Evolutionary conservation across 2,329 filamentous ascomycete genomes (phyloP).

Genomic region (Sporothrix luriei): DNA sequence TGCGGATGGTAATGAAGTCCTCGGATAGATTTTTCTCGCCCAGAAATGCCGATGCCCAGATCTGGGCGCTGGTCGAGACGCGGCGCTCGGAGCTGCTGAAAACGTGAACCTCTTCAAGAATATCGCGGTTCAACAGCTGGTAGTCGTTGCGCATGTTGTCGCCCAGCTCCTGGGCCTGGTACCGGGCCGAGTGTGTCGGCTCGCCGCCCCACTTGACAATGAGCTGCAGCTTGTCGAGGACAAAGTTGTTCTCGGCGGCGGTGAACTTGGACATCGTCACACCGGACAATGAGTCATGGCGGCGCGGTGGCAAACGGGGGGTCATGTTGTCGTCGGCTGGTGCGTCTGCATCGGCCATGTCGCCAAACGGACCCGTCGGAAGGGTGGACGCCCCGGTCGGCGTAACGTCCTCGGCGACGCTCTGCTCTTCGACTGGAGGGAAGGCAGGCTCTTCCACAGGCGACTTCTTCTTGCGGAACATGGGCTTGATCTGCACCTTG

Average conservation of each 20-base stretch:
- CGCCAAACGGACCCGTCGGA: constrained; percentile 9
- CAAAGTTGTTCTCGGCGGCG: constrained; percentile 86
- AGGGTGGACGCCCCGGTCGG: constrained; percentile 18
- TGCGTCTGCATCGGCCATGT: constrained; percentile 35
- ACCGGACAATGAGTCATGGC: constrained; percentile 84
- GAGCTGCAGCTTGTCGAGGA: constrained; percentile 92
- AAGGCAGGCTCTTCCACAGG: constrained; percentile 56
- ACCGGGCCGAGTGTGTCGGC: constrained; percentile 93
- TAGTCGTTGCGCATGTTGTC: constrained; percentile 96
- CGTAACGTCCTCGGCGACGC: constrained; percentile 37
- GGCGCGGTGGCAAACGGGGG: constrained; percentile 55
- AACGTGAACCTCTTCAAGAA: constrained; percentile 88
- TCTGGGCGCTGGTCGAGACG: constrained; percentile 94
- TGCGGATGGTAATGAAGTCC: constrained; percentile 86
- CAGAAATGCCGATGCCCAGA: constrained; percentile 88
- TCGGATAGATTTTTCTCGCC: constrained; percentile 81
- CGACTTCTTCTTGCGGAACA: constrained; percentile 88
- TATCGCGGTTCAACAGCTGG: constrained; percentile 86
- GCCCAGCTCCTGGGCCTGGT: constrained; percentile 92
- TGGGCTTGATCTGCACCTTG: constrained; percentile 98
- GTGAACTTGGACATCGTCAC: constrained; percentile 93
- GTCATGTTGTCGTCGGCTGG: constrained; percentile 36
- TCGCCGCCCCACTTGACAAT: constrained; percentile 99
- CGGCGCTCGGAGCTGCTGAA: constrained; percentile 95
- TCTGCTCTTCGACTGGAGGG: constrained; percentile 44